These are phyloP conservation scores for Rubus parviflorus DNA, from an alignment of 306 rosid genomes.

Conservation along the genomic window DNA sequence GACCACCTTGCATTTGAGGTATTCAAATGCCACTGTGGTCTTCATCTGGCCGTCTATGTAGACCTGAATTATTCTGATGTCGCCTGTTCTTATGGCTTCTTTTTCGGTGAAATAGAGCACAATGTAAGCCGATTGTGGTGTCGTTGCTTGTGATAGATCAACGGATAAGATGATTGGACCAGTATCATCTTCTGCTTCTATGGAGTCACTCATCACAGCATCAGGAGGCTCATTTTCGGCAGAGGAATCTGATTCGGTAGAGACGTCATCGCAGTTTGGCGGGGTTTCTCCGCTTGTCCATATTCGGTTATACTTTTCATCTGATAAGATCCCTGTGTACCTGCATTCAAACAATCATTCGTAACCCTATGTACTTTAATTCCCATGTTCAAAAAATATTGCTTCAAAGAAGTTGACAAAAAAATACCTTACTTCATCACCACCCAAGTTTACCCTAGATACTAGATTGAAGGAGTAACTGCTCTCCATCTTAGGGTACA, in stretches of 20 bases:
- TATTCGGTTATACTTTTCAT: background rate
- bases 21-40: background rate
- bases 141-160: background rate
- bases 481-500: constrained; percentile 4
- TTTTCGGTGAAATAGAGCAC: constrained; percentile 7
- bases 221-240: background rate
- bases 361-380: too few relatives aligned
- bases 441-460: constrained; percentile 6
- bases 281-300: constrained; percentile 15
- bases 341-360: background rate
- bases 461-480: background rate
- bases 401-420: background rate
- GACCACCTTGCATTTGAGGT: background rate
- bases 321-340: background rate
- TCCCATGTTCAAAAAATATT: too few relatives aligned
- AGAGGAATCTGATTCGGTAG: background rate
- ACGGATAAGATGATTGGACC: constrained; percentile 6
- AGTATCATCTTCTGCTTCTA: background rate
- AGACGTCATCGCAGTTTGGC: background rate
- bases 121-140: constrained; percentile 1
- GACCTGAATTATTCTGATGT: background rate
- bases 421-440: constrained; percentile 7
- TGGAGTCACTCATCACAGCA: background rate
- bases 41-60: constrained; percentile 11
- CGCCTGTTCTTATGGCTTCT: background rate